phyloP scores from a whole-genome alignment of 345 rosid species.

The Eucalyptus leucophloia region DNA sequence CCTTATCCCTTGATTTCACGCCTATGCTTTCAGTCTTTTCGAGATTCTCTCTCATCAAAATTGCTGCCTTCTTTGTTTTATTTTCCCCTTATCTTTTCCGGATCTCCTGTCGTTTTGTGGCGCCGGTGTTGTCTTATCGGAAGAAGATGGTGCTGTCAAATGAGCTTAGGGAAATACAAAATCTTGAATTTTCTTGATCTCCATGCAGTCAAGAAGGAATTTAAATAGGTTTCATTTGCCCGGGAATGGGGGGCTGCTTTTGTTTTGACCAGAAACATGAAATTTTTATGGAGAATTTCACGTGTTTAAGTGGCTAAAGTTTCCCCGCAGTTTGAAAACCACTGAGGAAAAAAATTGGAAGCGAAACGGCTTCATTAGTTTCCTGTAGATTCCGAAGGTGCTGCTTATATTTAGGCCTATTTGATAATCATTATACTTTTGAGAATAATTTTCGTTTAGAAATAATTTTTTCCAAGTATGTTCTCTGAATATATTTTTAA shows the following conservation, averaged over 20 bases:
- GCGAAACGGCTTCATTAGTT: not conserved
- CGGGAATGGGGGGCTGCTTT: not conserved
- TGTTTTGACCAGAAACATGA: not conserved
- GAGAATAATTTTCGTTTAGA: too few species aligned
- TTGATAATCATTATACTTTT: too few species aligned
- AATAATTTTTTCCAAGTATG: rapidly evolving
- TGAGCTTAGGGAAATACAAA: not conserved
- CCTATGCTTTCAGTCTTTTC: not conserved
- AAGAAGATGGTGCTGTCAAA: not conserved
- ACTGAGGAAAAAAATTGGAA: not conserved
- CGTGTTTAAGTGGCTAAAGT: not conserved
- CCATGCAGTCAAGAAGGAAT: not conserved
- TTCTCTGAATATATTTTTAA: rapidly evolving
- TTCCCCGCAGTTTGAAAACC: not conserved
- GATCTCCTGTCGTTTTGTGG: not conserved
- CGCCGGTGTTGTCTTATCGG: not conserved
- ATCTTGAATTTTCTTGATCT: not conserved
- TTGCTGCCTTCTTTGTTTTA: not conserved
- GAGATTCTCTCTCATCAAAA: not conserved
- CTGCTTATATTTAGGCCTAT: not conserved
- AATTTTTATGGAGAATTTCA: not conserved
- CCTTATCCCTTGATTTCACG: not conserved
- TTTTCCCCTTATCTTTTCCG: not conserved
- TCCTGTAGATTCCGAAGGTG: rapidly evolving
- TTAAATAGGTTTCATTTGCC: not conserved